Percentiles rank a stretch among this genome's conserved stretches.
Evolutionary conservation across 108 stramenopile genomes (phyloP).

Genomic region (Aurantiochytrium sp.): DNA sequence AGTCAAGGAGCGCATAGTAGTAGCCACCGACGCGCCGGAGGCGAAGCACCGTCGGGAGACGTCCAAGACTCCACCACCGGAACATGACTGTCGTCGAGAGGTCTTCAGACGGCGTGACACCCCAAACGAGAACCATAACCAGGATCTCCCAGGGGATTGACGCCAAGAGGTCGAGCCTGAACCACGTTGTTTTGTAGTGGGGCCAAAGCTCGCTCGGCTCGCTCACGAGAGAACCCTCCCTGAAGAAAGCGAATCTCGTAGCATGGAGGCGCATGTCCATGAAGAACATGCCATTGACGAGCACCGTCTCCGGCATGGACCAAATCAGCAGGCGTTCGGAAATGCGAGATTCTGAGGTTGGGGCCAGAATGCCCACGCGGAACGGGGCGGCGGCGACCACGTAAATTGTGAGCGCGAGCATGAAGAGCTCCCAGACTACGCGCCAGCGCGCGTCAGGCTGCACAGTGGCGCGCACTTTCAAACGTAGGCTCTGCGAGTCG

Average conservation of each 20-base stretch:
- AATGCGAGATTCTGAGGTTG: background rate
- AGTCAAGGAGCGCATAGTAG: background rate
- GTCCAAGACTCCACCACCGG: background rate
- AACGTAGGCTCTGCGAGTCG: no score
- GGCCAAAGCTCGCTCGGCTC: background rate
- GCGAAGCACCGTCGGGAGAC: background rate
- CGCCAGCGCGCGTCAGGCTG: background rate
- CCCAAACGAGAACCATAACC: no score
- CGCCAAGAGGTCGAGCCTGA: background rate
- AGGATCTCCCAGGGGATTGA: background rate
- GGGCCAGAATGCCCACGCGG: background rate
- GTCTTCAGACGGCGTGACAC: background rate
- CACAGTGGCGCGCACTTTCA: no score
- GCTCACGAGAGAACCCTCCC: background rate
- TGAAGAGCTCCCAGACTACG: background rate
- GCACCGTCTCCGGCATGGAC: background rate
- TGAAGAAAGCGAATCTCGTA: background rate
- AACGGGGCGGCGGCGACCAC: background rate
- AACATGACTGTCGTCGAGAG: background rate
- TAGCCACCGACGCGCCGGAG: background rate
- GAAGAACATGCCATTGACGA: background rate
- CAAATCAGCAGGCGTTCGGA: background rate
- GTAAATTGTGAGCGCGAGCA: background rate
- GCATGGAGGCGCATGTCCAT: background rate
- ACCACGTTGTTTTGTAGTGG: background rate